phyloP scores from a whole-genome alignment of 768 basidiomycete genomes.

The Leccinum uliginosum region DNA sequence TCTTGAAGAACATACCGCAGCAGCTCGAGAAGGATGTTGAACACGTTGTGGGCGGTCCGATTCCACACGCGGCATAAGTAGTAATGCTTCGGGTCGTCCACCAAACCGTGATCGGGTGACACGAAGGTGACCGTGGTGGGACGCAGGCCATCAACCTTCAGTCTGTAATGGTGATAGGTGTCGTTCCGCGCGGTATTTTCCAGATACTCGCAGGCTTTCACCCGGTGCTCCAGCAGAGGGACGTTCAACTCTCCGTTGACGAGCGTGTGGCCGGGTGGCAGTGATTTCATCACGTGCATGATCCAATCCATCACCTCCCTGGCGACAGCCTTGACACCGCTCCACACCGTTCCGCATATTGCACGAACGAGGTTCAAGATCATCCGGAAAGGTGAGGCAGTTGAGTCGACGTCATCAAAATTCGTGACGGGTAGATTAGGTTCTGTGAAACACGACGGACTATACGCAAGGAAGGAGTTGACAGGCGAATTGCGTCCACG shows the following conservation, averaged over 20 bases:
- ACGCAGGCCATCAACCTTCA: slow-evolving; percentile 11
- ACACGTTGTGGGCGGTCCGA: slow-evolving; percentile 9
- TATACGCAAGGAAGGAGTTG: slow-evolving; percentile 22
- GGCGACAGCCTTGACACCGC: slow-evolving; percentile 4
- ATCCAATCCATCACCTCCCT: background rate
- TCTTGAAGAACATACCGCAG: slow-evolving; percentile 12
- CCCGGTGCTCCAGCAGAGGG: slow-evolving; percentile 19
- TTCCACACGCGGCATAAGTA: slow-evolving; percentile 23
- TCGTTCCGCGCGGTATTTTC: background rate
- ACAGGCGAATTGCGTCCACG: slow-evolving; percentile 15
- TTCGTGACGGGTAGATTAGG: slow-evolving; percentile 1
- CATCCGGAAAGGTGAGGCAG: slow-evolving; percentile 9
- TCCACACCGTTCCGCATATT: slow-evolving; percentile 9
- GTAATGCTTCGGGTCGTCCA: slow-evolving; percentile 6
- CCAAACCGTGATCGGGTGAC: background rate
- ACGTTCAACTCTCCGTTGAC: slow-evolving; percentile 23
- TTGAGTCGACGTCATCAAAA: slow-evolving; percentile 2
- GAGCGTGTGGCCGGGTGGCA: slow-evolving; percentile 17
- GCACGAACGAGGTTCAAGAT: slow-evolving; percentile 10
- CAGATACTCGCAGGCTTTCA: slow-evolving; percentile 8
- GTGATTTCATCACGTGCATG: slow-evolving; percentile 1
- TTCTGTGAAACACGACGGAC: slow-evolving; percentile 15
- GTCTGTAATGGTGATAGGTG: slow-evolving; percentile 4
- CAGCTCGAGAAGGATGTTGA: slow-evolving; percentile 17
- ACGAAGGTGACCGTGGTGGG: slow-evolving; percentile 5